phyloP scores from a whole-genome alignment of 345 rosid genomes.

The Ricinus communis region DNA sequence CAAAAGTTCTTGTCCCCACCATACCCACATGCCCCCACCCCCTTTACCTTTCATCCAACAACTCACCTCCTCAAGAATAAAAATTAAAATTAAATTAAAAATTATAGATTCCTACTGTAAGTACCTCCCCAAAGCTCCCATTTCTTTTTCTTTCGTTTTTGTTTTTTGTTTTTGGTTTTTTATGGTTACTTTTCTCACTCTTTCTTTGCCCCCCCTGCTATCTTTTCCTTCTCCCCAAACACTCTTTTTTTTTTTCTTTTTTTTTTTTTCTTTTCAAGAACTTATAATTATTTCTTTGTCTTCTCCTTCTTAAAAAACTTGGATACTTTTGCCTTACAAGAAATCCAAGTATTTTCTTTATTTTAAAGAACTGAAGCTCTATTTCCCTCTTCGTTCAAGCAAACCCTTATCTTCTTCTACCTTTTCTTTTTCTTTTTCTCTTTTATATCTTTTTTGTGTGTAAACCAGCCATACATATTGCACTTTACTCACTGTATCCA shows the following conservation, averaged over 20 bases:
- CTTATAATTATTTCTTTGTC: neutral
- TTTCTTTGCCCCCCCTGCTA: neutral
- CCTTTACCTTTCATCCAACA: neutral
- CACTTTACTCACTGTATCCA: neutral
- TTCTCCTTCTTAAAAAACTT: neutral
- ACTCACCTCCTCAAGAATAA: neutral
- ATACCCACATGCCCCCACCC: neutral
- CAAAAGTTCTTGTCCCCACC: constrained; percentile 11
- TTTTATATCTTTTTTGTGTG: neutral
- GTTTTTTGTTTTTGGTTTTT: too few species aligned
- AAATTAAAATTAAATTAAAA: too few species aligned
- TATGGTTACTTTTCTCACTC: neutral
- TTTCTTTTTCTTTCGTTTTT: too few species aligned
- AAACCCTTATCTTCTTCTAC: constrained; percentile 7
- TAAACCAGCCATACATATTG: neutral
- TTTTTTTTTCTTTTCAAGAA: too few species aligned
- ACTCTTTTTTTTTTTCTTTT: neutral
- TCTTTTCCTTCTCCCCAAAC: constrained; percentile 24
- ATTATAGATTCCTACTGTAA: neutral
- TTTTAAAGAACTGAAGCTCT: neutral
- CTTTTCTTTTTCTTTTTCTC: neutral
- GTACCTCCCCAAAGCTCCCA: neutral
- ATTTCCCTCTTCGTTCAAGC: constrained; percentile 22
- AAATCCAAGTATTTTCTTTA: neutral
- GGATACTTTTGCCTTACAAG: neutral